A percentile compares a stretch with the other conserved stretches of the same genome.
Conservation (phyloP, 2,329 filamentous ascomycete genomes). For the Colletotrichum endophyticum region DNA sequence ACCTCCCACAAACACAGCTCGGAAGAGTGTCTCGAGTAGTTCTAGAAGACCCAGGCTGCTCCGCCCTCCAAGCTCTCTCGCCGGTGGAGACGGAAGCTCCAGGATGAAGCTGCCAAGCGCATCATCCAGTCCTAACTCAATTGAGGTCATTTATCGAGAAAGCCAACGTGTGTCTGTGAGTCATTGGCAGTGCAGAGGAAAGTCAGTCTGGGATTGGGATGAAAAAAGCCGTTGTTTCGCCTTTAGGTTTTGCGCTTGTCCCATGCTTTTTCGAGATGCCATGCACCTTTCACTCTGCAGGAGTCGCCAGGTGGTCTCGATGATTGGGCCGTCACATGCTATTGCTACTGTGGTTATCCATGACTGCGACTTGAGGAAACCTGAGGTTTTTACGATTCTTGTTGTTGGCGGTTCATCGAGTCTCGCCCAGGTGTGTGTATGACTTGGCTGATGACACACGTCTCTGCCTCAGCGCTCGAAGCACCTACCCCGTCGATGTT, state of each 20-base stretch:
- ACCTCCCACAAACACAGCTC: neutral
- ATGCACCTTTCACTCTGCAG: neutral
- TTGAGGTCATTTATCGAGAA: neutral
- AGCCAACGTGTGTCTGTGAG: neutral
- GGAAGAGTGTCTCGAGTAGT: neutral
- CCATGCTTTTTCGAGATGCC: neutral
- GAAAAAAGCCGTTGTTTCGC: neutral
- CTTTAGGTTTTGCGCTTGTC: neutral
- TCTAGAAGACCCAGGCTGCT: neutral
- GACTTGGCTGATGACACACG: neutral
- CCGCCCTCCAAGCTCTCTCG: neutral
- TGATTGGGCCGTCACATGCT: neutral
- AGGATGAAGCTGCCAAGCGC: neutral
- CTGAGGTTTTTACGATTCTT: neutral
- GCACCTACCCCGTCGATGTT: neutral
- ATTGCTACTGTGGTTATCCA: neutral
- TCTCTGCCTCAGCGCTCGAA: neutral
- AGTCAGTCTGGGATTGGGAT: neutral
- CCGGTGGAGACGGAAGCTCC: neutral
- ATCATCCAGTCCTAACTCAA: neutral
- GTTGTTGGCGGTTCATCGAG: neutral
- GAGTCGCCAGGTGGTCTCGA: neutral
- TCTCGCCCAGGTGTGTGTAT: neutral
- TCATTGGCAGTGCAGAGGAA: neutral
- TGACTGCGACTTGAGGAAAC: rapidly evolving